Base-by-base conservation (phyloP, 73 alveolate species). In the Durusdinium trenchii region DNA sequence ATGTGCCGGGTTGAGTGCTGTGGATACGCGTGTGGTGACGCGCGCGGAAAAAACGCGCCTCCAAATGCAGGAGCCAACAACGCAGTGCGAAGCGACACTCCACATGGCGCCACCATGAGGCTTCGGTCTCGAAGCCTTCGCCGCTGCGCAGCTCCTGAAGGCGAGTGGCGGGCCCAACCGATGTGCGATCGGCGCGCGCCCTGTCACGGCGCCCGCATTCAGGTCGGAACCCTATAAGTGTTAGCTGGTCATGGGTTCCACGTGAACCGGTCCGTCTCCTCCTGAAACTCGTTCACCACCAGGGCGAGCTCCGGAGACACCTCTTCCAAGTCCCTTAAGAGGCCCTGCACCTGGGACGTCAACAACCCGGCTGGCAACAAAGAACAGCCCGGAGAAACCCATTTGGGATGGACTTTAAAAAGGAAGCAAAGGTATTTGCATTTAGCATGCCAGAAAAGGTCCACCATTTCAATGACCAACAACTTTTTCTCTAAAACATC, bases 31-130 rank as follows among this genome's bases (percentile, higher is more conserved):
- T n/a, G n/a, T n/a, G n/a, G n/a, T n/a, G n/a, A n/a, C n/a, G n/a
- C n/a, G n/a, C n/a, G n/a, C n/a, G n/a, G n/a, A n/a, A n/a, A n/a
- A n/a, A n/a, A 6, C 14, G 50, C 35, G 40, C 95, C 95, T 86
- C 95, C 81, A 86, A 45, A 30, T 64, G 95, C 82, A 86, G 83
- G 64, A 86, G 84, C 64, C 38, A 64, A 46, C 95, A 86, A 60
- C 95, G 95, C 62, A 86, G 83, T n/a, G 83, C 95, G 47, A 86
- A 86, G 64, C 95, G 95, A n/a, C 83, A 62, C 54, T 86, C 95
- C 62, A 86, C 78, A 62, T 86, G 95, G 57, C 95, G 95, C 95
- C 95, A 86, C 95, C 95, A 86, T 47, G 82, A 16, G 20, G 64
- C 83, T 26, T 86, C 95, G 36, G n/a, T 61, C 46, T 43, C 64